Conservation (phyloP, 345 rosid species). For the Euphorbia pulcherrima region DNA sequence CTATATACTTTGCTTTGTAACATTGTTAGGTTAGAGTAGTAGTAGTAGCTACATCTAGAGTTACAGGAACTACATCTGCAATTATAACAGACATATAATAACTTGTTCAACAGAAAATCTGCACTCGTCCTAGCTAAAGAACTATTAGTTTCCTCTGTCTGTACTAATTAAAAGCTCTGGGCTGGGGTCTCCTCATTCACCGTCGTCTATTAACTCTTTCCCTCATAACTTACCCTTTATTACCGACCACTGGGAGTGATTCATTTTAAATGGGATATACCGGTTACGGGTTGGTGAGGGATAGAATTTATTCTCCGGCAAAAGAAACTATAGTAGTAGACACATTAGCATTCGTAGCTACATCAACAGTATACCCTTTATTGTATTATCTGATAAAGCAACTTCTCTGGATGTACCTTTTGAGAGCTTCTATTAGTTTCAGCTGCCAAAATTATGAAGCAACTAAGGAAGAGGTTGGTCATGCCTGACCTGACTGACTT, state of each 20-base stretch:
- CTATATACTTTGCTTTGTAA: neutral
- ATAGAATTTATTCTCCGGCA: neutral
- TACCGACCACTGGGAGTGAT: neutral
- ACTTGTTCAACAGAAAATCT: neutral
- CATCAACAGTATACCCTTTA: too few species aligned
- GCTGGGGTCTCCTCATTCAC: neutral
- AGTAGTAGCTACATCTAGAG: neutral
- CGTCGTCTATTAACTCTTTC: neutral
- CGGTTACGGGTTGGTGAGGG: neutral
- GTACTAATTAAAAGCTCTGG: neutral
- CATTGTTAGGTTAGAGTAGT: neutral
- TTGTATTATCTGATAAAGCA: too few species aligned
- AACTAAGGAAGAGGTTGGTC: too few species aligned
- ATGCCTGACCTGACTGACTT: too few species aligned
- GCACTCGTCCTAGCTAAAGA: neutral
- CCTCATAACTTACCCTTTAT: neutral
- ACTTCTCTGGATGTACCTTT: too few species aligned
- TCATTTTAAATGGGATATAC: neutral
- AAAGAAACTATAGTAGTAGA: too few species aligned
- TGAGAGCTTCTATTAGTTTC: too few species aligned
- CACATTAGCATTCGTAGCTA: too few species aligned
- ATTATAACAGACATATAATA: neutral
- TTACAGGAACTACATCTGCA: constrained; percentile 1
- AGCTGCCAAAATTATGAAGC: too few species aligned
- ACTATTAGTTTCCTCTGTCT: neutral